These are phyloP conservation scores for Lecanicillium sp. DNA, from an alignment of 2,329 filamentous ascomycete species.

Conservation along the genomic window DNA sequence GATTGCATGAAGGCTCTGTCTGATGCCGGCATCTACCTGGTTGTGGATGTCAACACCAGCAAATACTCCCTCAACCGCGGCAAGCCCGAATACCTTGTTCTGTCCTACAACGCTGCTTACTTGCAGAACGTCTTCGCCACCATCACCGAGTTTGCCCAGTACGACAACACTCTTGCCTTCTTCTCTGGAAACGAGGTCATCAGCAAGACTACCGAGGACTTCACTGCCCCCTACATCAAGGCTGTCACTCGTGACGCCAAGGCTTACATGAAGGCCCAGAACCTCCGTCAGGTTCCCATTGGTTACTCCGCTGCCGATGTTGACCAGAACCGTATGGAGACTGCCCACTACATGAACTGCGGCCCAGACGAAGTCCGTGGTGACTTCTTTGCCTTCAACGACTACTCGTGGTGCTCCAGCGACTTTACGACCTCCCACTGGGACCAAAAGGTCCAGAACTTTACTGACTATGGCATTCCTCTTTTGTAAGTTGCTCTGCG, in stretches of 20 bases:
- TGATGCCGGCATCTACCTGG: slow-evolving; percentile 84
- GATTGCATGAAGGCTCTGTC: slow-evolving; percentile 75
- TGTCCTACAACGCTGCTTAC: slow-evolving; percentile 82
- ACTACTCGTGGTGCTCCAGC: slow-evolving; percentile 79
- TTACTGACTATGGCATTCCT: slow-evolving; percentile 76
- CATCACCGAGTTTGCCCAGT: slow-evolving; percentile 73
- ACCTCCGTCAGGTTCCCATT: slow-evolving; percentile 60
- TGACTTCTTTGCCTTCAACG: slow-evolving; percentile 86
- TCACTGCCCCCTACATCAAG: slow-evolving; percentile 66
- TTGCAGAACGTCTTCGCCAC: slow-evolving; percentile 81
- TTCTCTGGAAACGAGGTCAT: slow-evolving; percentile 79
- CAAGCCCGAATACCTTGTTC: slow-evolving; percentile 47
- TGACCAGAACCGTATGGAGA: slow-evolving; percentile 74
- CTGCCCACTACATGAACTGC: slow-evolving; percentile 85
- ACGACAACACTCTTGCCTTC: slow-evolving; percentile 80
- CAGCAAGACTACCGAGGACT: slow-evolving; percentile 56
- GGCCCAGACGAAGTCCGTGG: slow-evolving; percentile 74
- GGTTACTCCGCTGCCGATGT: slow-evolving; percentile 77
- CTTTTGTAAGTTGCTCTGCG: slow-evolving; percentile 62
- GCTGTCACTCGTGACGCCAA: slow-evolving; percentile 71
- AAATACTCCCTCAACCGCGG: slow-evolving; percentile 79
- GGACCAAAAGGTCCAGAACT: slow-evolving; percentile 82
- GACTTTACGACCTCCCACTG: slow-evolving; percentile 66
- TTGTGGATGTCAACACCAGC: slow-evolving; percentile 85
- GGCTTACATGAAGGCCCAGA: slow-evolving; percentile 55